phyloP scores from a whole-genome alignment of 192 early-diverging fungal species.

The Phlyctochytrium planicorne region DNA sequence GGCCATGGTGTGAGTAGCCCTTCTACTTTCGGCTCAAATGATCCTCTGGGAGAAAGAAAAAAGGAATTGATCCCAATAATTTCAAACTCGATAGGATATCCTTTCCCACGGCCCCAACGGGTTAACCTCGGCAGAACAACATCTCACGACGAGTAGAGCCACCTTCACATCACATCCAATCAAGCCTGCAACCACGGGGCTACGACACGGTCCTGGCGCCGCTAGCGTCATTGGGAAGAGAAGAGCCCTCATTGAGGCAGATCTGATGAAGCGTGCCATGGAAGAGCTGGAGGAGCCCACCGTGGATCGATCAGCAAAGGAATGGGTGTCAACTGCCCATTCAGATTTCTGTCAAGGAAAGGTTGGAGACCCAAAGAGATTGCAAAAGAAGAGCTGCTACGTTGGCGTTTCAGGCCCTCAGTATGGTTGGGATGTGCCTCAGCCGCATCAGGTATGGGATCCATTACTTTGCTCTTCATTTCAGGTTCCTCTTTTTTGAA shows the following conservation, averaged over 20 bases:
- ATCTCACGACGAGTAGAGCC: too few species aligned
- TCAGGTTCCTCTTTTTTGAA: background rate
- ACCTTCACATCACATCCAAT: too few species aligned
- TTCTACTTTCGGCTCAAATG: too few species aligned
- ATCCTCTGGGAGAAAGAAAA: too few species aligned
- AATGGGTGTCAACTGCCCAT: conserved; percentile 41
- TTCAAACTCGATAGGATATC: too few species aligned
- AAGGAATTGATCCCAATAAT: too few species aligned
- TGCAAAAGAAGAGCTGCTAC: background rate
- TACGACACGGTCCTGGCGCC: too few species aligned
- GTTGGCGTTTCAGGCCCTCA: background rate
- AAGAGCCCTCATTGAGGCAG: conserved; percentile 34
- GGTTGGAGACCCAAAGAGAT: background rate
- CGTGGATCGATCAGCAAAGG: conserved; percentile 34
- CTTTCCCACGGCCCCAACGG: background rate
- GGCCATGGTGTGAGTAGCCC: conserved; percentile 38
- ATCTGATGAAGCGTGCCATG: conserved; percentile 43
- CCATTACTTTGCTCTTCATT: background rate
- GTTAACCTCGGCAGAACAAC: conserved; percentile 7
- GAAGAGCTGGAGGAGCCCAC: conserved; percentile 25
- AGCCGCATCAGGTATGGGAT: background rate
- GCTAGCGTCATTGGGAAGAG: conserved; percentile 31
- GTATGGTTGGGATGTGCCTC: background rate
- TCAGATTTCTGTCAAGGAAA: conserved; percentile 38
- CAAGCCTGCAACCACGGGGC: too few species aligned